phyloP scores from a whole-genome alignment of 1,284 basidiomycete genomes.

The Thecaphora thlaspeos region DNA sequence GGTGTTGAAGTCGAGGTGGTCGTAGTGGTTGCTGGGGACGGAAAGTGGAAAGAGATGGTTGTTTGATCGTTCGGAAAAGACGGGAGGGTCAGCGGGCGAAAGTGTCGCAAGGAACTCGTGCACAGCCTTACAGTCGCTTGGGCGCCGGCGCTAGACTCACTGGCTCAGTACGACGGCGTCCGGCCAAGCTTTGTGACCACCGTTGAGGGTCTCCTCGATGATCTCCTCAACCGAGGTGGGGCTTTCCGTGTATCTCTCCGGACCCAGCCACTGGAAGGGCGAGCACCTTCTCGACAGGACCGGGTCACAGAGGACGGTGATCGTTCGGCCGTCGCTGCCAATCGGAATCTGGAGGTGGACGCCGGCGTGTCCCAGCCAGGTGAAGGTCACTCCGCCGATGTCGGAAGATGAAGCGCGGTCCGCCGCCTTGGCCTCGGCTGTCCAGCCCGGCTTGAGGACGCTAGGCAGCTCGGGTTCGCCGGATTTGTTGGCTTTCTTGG shows the following conservation, averaged over 20 bases:
- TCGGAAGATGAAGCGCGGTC: neutral
- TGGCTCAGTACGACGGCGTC: slow-evolving; percentile 40
- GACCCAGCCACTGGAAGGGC: slow-evolving; percentile 43
- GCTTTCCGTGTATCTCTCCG: slow-evolving; percentile 33
- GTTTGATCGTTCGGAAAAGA: neutral
- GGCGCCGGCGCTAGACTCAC: no score
- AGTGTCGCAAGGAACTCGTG: no score
- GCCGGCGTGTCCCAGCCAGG: slow-evolving; percentile 46
- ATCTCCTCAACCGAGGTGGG: slow-evolving; percentile 39
- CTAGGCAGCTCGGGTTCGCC: slow-evolving; percentile 17
- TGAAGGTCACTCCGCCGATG: slow-evolving; percentile 25
- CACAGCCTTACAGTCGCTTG: no score
- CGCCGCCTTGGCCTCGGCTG: neutral
- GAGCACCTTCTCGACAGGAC: slow-evolving; percentile 40
- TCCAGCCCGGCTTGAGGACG: slow-evolving; percentile 24
- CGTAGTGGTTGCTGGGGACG: slow-evolving; percentile 40
- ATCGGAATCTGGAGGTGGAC: slow-evolving; percentile 39
- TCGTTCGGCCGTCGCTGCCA: slow-evolving; percentile 5
- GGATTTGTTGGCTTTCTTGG: slow-evolving; percentile 9
- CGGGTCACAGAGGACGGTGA: slow-evolving; percentile 42
- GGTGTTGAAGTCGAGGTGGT: slow-evolving; percentile 43
- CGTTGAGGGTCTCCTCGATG: slow-evolving; percentile 8
- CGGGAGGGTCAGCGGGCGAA: no score
- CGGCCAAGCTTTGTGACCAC: slow-evolving; percentile 33
- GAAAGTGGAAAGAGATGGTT: neutral